Base-by-base conservation (phyloP, 371 early-diverging fungal species). In the Globomyces sp. region DNA sequence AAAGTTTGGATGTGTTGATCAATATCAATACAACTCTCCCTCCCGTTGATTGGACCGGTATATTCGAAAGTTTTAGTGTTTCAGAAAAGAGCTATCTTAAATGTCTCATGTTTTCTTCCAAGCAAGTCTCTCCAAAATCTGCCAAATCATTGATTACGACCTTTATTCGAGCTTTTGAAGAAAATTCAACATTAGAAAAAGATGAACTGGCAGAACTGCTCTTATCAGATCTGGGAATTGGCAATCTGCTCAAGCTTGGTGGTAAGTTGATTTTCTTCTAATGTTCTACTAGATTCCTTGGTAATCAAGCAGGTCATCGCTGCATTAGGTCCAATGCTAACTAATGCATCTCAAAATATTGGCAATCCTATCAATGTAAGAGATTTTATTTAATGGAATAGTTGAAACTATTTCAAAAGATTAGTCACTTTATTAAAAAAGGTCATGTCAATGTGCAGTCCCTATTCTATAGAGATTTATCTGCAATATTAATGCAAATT, bases 151-250 rank as follows among this genome's bases (percentile, higher is more conserved):
- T 58, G 4, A 13, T 36, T 1, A 44, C 37, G 8, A 44, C 5
- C 5, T 46, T 58, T 42, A n/a, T 58, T n/a, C 36, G 13, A 58
- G n/a, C 36, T n/a, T 44, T 58, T 46, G 58, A 58, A 46, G 39
- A 46, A 39, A 5, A 13, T 10, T 1, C 58, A 5, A 51, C 52
- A 5, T 24, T 34, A 11, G 52, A 5, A 3, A 6, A 51, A 24
- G 24, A 11, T 49, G 49, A 34, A 49, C 49, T 49, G 6, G 6
- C 39, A n/a, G 58, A 58, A 36, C n/a, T 58, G 5, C 11, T 58
- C 1, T 11, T 36, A 6, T 58, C 58, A 46, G 58, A 58, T n/a
- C 5, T 24, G 9, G 58, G 58, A 10, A 40, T 58, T 6, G 58
- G 58, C 5, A 58, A 36, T 6, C 58, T 58, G 9, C 6, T 58